Evolutionary conservation across 768 basidiomycete genomes (phyloP), one percentile per base, ranked within the genome.

Genomic region (Lactifluus pinguis): DNA sequence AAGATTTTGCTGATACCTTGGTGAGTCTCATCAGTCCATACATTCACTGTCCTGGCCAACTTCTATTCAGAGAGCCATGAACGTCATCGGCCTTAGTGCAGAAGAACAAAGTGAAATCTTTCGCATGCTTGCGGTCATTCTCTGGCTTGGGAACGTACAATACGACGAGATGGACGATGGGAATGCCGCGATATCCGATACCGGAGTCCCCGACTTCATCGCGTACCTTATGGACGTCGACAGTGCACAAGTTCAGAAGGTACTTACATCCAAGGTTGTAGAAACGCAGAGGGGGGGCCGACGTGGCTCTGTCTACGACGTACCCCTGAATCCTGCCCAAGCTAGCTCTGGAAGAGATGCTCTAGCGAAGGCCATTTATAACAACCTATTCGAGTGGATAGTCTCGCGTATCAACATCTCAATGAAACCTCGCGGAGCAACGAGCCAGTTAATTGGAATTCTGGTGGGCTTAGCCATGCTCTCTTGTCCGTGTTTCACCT

Each of bases 301-400:
- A 48, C 75, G 97, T 72, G 97, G 95, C 59, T 97, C 94, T 0
- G 80, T 98, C n/a, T 98, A 98, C 70, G 92, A 98, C 63, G 95
- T 98, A 0, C 97, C 95, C 13, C 74, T 92, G 36, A 99, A 98
- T 69, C 89, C 90, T 10, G 80, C 95, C 6, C 97, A 99, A 71
- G 97, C 97, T 2, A 75, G 75, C 0, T 82, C 95, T 1, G 94
- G 92, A 21, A 77, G 95, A 59, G 92, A 98, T 74, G 97, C 97
- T 0, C 76, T 99, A 42, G 78, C 95, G 4, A 95, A 98, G 72
- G 95, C 94, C 15, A 86, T 99, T 65, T 99, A 99, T 74, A 98
- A 95, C 76, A 98, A 98, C 72, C 76, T 98, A 4, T 98, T 99
- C 71, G 95, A 99, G 70, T 99, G 97, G 97, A 98, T 99, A 67